Conservation (phyloP, 2,329 filamentous ascomycete species). For the Aspergillus persii region DNA sequence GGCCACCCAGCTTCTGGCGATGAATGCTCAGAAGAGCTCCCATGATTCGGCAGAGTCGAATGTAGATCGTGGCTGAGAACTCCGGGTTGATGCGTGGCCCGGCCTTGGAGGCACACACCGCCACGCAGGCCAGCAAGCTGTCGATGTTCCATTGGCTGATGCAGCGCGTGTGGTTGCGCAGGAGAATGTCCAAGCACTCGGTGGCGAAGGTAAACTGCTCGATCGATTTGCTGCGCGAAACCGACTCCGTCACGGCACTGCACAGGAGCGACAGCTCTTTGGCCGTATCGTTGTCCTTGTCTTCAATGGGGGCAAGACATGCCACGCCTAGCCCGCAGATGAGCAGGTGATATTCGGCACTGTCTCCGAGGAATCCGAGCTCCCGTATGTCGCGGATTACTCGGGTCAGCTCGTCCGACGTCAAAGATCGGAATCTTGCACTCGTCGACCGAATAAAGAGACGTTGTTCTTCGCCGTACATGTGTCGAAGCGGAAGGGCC, state of each 20-base stretch:
- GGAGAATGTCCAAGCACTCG: conserved; percentile 40
- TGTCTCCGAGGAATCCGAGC: conserved; percentile 29
- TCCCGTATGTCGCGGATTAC: conserved; percentile 32
- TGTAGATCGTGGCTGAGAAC: conserved; percentile 47
- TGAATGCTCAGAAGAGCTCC: conserved; percentile 56
- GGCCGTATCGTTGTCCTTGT: conserved; percentile 37
- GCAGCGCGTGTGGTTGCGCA: conserved; percentile 41
- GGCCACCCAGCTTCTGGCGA: conserved; percentile 57
- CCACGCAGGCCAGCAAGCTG: conserved; percentile 38
- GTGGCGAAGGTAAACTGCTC: conserved; percentile 41
- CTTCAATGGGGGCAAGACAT: conserved; percentile 33
- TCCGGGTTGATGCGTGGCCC: conserved; percentile 32
- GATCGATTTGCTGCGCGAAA: conserved; percentile 31
- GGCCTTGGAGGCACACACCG: conserved; percentile 33
- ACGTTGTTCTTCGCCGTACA: conserved; percentile 40
- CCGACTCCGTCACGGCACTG: conserved; percentile 31
- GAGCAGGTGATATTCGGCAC: conserved; percentile 33
- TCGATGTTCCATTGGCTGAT: conserved; percentile 49
- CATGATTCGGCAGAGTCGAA: conserved; percentile 54
- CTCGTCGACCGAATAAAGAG: conserved; percentile 36
- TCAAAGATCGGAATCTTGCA: conserved; percentile 34
- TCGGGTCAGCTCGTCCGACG: conserved; percentile 27
- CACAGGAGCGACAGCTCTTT: conserved; percentile 37
- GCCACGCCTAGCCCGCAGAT: conserved; percentile 37
- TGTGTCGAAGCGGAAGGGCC: conserved; percentile 34